These are phyloP conservation scores for Penicillium palitans DNA, from an alignment of 2,329 filamentous ascomycete species.

Conservation along the genomic window DNA sequence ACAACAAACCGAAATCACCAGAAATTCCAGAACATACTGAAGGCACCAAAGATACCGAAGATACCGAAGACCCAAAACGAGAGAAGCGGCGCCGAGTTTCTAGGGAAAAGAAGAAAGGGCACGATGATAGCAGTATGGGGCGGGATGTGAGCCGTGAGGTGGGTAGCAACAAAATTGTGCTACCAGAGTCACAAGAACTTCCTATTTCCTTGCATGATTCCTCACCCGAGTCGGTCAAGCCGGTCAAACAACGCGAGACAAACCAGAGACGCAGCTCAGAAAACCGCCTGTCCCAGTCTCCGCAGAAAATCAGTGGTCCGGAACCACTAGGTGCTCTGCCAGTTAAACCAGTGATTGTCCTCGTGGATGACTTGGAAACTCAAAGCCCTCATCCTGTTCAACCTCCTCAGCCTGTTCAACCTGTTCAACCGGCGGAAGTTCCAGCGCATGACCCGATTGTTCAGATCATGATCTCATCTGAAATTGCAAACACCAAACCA, in stretches of 20 bases:
- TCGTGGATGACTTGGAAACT: not conserved
- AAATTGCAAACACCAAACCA: conserved; percentile 60
- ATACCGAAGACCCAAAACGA: conserved; percentile 9
- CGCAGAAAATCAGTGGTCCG: not conserved
- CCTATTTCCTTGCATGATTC: not conserved
- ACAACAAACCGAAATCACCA: conserved; percentile 27
- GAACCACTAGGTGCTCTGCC: not conserved
- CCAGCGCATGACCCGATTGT: conserved; percentile 52
- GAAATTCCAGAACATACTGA: conserved; percentile 6
- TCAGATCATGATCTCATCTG: conserved; percentile 67
- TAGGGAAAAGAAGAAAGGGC: conserved; percentile 15
- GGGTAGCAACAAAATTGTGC: not conserved
- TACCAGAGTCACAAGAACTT: not conserved
- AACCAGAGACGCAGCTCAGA: not conserved
- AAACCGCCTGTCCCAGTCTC: not conserved
- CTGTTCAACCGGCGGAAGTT: not conserved
- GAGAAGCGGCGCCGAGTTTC: conserved; percentile 31
- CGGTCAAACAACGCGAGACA: not conserved
- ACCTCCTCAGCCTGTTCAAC: not conserved
- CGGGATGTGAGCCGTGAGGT: too few species aligned
- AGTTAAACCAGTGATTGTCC: not conserved
- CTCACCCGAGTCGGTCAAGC: not conserved
- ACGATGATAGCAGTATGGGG: not conserved
- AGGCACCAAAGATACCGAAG: conserved; percentile 1
- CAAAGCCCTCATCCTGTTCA: not conserved